A percentile compares a stretch with the other conserved stretches of the same genome.
Evolutionary conservation across 495 filamentous ascomycete genomes (phyloP).

Genomic region (Lindgomyces ingoldianus): DNA sequence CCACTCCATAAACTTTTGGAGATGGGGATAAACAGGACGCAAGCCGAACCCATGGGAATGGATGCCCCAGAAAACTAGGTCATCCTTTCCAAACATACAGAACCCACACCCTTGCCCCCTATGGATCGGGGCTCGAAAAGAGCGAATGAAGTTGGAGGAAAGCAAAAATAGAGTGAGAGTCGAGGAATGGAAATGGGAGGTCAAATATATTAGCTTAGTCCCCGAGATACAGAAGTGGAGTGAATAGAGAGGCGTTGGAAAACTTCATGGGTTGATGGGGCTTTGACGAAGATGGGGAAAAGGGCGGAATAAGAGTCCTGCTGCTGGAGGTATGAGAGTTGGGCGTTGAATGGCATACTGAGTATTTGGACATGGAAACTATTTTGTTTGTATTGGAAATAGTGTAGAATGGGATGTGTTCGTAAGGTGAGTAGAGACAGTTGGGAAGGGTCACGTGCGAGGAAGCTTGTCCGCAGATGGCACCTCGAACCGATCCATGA

Average conservation of each 20-base stretch:
- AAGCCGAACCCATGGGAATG: too few species aligned
- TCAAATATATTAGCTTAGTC: constrained; percentile 40
- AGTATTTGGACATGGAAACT: background rate
- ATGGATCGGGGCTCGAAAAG: constrained; percentile 28
- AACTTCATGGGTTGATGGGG: too few species aligned
- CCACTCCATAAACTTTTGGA: too few species aligned
- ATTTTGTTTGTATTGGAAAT: background rate
- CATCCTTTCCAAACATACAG: constrained; percentile 29
- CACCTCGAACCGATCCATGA: background rate
- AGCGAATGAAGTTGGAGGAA: constrained; percentile 31
- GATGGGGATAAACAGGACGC: too few species aligned
- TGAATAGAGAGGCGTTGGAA: too few species aligned
- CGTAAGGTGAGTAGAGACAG: too few species aligned
- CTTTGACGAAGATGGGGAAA: too few species aligned
- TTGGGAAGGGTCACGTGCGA: constrained; percentile 4
- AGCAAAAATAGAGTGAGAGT: constrained; percentile 26
- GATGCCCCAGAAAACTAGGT: constrained; percentile 8
- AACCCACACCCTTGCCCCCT: constrained; percentile 33
- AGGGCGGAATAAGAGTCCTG: too few species aligned
- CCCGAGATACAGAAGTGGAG: constrained; percentile 28
- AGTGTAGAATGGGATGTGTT: too few species aligned
- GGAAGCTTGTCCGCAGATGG: background rate
- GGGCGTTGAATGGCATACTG: too few species aligned
- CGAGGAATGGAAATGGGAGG: constrained; percentile 46
- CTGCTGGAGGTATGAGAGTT: too few species aligned